phyloP scores from a whole-genome alignment of 2,329 filamentous ascomycete species.

The Xylaria sp. region DNA sequence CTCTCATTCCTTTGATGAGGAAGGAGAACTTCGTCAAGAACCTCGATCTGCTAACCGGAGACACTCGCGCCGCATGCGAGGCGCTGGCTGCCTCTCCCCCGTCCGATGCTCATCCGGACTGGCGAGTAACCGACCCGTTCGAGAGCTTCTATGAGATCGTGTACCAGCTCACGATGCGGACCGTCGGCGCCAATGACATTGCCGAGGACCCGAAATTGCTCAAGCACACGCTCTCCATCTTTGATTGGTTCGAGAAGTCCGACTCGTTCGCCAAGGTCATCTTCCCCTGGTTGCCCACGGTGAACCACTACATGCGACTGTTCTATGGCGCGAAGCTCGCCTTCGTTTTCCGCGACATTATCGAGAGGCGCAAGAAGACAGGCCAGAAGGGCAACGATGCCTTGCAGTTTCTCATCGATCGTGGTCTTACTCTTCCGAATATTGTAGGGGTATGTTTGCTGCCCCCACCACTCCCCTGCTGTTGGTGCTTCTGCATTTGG shows the following conservation, averaged over 20 bases:
- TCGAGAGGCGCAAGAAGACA: conserved; percentile 57
- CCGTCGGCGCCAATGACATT: conserved; percentile 64
- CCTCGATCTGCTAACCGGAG: conserved; percentile 57
- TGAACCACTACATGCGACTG: conserved; percentile 56
- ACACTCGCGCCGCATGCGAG: conserved; percentile 55
- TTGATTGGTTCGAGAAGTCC: conserved; percentile 59
- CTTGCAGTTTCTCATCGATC: conserved; percentile 65
- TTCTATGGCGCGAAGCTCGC: conserved; percentile 61
- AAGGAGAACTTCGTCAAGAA: conserved; percentile 53
- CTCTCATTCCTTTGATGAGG: conserved; percentile 52
- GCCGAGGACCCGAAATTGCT: conserved; percentile 59
- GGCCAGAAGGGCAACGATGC: conserved; percentile 61
- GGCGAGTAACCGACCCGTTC: conserved; percentile 62
- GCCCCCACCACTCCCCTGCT: neutral
- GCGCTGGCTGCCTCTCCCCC: conserved; percentile 48
- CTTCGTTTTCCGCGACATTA: conserved; percentile 60
- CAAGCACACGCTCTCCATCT: conserved; percentile 57
- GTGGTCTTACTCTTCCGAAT: conserved; percentile 57
- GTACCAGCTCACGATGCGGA: conserved; percentile 68
- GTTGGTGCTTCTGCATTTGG: neutral
- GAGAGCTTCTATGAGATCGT: conserved; percentile 63
- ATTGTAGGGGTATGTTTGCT: conserved; percentile 55
- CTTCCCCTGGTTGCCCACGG: conserved; percentile 63
- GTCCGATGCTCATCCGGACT: conserved; percentile 38
- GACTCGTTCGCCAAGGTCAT: conserved; percentile 60